Evolutionary conservation across 2,329 filamentous ascomycete species (phyloP).

Genomic region (Pseudogymnoascus pannorum): DNA sequence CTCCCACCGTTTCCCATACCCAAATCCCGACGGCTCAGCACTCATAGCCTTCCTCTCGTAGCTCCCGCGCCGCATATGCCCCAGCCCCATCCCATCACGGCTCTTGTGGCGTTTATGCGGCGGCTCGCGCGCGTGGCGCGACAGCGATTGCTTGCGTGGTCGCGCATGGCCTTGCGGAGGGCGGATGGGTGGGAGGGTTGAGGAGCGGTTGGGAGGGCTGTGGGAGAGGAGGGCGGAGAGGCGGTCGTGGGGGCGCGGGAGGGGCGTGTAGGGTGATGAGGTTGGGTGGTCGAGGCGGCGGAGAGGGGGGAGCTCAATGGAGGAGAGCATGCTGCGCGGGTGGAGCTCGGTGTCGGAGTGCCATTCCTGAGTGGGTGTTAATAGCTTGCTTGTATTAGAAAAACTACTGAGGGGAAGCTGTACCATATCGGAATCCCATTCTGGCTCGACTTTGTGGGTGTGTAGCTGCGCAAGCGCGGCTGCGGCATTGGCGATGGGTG

Average conservation of each 20-base stretch:
- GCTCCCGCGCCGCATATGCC: constrained; percentile 59
- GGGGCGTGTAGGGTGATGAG: constrained; percentile 35
- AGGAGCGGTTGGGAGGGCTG: constrained; percentile 80
- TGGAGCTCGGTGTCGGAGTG: constrained; percentile 63
- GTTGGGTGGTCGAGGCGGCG: constrained; percentile 53
- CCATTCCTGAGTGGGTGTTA: constrained; percentile 48
- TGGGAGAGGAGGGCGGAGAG: constrained; percentile 75
- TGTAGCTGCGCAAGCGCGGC: constrained; percentile 81
- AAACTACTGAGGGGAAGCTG: constrained; percentile 33
- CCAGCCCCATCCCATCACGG: constrained; percentile 52
- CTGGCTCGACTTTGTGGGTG: constrained; percentile 66
- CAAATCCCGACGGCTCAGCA: constrained; percentile 66
- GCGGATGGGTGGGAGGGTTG: constrained; percentile 78
- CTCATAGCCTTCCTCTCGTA: constrained; percentile 78
- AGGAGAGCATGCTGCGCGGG: constrained; percentile 51
- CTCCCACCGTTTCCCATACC: constrained; percentile 86
- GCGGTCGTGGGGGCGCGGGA: constrained; percentile 59
- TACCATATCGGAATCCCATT: constrained; percentile 74
- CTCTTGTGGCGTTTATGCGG: constrained; percentile 79
- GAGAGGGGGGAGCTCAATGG: constrained; percentile 67
- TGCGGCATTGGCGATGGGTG: constrained; percentile 68
- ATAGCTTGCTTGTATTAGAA: neutral
- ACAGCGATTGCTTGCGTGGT: constrained; percentile 78
- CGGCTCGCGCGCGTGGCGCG: constrained; percentile 65
- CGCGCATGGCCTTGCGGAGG: constrained; percentile 63